These are phyloP conservation scores for Pseudocercospora macadamiae DNA, from an alignment of 2,329 filamentous ascomycete species.

Conservation along the genomic window DNA sequence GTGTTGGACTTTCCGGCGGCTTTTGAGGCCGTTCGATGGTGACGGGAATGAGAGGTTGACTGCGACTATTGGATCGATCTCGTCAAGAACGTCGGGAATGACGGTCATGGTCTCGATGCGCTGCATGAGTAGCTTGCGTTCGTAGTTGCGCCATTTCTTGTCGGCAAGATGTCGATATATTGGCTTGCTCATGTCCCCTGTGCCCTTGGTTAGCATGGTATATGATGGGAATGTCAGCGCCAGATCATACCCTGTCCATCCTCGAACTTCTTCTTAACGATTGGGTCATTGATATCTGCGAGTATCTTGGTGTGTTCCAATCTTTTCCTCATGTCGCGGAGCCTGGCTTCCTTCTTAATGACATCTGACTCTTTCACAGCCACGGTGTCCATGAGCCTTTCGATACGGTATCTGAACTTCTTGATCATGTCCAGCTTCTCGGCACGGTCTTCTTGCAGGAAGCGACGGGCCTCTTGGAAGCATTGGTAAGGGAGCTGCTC, in stretches of 20 bases:
- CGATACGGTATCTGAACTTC: conserved; percentile 68
- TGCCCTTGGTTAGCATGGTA: neutral
- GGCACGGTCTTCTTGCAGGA: conserved; percentile 76
- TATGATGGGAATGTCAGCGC: neutral
- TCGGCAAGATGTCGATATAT: conserved; percentile 92
- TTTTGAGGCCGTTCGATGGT: conserved; percentile 17
- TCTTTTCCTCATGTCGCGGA: conserved; percentile 71
- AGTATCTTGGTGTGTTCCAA: conserved; percentile 81
- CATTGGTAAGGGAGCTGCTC: conserved; percentile 95
- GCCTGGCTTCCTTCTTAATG: conserved; percentile 61
- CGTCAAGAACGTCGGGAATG: conserved; percentile 82
- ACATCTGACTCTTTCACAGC: conserved; percentile 33
- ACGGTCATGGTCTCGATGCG: conserved; percentile 85
- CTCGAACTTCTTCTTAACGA: conserved; percentile 92
- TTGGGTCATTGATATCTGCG: conserved; percentile 91
- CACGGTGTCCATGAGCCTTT: conserved; percentile 61
- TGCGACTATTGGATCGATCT: conserved; percentile 76
- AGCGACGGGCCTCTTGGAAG: conserved; percentile 91
- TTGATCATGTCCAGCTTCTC: conserved; percentile 78
- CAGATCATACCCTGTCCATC: conserved; percentile 73
- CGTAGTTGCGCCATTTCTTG: conserved; percentile 83
- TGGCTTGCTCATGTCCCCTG: conserved; percentile 93
- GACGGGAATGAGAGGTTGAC: conserved; percentile 77
- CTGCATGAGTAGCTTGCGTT: conserved; percentile 77
- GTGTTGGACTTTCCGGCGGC: conserved; percentile 64